These are phyloP conservation scores for Ophiostoma piceae DNA, from an alignment of 2,329 filamentous ascomycete genomes.

Conservation along the genomic window DNA sequence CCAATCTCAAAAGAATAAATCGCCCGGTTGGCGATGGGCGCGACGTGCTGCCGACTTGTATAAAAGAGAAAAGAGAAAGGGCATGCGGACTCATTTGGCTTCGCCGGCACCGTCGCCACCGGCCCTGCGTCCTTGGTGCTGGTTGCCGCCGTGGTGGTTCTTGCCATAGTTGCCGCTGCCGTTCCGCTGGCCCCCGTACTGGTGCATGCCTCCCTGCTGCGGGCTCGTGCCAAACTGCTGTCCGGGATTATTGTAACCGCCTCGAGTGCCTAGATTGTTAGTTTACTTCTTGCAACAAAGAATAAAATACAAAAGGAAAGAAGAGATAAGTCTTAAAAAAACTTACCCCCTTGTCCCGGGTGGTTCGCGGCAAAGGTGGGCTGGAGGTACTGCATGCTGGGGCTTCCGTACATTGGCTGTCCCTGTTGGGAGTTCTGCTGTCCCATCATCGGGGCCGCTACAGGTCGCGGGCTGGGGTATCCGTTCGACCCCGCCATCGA, in stretches of 20 bases:
- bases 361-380: constrained; percentile 64
- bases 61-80: background rate
- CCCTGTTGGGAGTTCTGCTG: constrained; percentile 92
- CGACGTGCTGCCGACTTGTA: background rate
- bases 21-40: background rate
- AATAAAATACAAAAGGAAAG: background rate
- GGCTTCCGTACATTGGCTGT: constrained; percentile 68
- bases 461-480: constrained; percentile 78
- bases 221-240: constrained; percentile 62
- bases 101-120: background rate
- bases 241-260: constrained; percentile 53
- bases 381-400: constrained; percentile 67
- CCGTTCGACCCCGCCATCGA: constrained; percentile 63
- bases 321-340: background rate
- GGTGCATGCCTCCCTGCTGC: constrained; percentile 52
- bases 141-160: constrained; percentile 42
- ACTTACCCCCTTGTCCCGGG: constrained; percentile 60
- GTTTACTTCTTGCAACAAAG: background rate
- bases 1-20: constrained; percentile 9
- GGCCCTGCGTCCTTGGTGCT: constrained; percentile 33
- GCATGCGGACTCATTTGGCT: constrained; percentile 13
- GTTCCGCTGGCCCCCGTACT: constrained; percentile 56
- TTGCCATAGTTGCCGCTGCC: constrained; percentile 51
- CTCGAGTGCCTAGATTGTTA: constrained; percentile 42
- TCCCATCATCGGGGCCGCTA: constrained; percentile 79